These are phyloP conservation scores for Bretziella fagacearum DNA, from an alignment of 2,329 filamentous ascomycete species.

Conservation along the genomic window DNA sequence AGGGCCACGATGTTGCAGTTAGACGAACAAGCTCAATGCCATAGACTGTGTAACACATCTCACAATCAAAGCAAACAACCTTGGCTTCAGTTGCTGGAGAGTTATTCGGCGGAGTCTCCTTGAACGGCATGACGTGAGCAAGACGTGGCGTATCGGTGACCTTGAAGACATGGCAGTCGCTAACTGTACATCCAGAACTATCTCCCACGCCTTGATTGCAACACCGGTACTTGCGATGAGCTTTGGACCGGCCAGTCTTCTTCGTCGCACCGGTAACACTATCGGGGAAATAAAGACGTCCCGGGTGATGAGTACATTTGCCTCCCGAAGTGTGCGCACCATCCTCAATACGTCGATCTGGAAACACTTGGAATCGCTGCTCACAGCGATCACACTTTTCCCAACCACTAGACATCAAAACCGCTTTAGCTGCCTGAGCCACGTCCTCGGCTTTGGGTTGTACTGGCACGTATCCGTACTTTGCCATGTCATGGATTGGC, in stretches of 20 bases:
- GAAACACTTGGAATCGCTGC: conserved; percentile 80
- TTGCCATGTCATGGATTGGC: conserved; percentile 43
- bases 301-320: conserved; percentile 65
- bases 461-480: conserved; percentile 57
- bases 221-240: conserved; percentile 44
- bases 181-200: conserved; percentile 54
- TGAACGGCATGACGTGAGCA: conserved; percentile 63
- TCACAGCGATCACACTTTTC: conserved; percentile 80
- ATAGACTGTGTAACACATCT: conserved; percentile 87
- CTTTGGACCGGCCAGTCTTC: conserved; percentile 18
- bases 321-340: conserved; percentile 61
- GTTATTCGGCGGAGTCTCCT: conserved; percentile 53
- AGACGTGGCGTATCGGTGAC: conserved; percentile 58
- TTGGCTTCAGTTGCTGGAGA: conserved; percentile 29
- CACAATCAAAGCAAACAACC: conserved; percentile 81
- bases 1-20: conserved; percentile 77
- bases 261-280: conserved; percentile 36
- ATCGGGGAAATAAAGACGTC: conserved; percentile 45
- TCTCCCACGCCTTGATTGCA: conserved; percentile 62
- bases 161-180: conserved; percentile 73
- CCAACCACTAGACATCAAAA: conserved; percentile 54
- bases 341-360: conserved; percentile 62
- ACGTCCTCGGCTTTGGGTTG: conserved; percentile 52
- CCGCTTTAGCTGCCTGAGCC: conserved; percentile 44
- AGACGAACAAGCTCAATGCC: conserved; percentile 82